Base-by-base conservation (phyloP, 2,329 filamentous ascomycete genomes). In the Colletotrichum incanum region DNA sequence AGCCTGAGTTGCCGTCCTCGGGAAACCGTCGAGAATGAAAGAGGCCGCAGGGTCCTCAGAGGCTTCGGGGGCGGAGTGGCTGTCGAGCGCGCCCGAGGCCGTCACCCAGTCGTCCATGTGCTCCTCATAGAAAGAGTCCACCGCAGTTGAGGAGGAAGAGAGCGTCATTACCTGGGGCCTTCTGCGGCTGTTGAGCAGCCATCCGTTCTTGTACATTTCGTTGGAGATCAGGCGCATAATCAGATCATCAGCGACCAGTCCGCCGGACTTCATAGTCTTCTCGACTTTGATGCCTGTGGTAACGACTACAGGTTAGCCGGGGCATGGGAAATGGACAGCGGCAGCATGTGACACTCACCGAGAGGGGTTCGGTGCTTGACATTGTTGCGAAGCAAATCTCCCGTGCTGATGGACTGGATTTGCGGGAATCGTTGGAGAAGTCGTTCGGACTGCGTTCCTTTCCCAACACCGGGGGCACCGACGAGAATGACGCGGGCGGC, bases 21-120 rank as follows among this genome's bases (percentile, higher is more conserved):
- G 96, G 82, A 98, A 99, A 20, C 96, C 96, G 80, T 99, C 96
- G 65, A 99, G 92, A 75, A 99, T 93, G 82, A 98, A 98, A 0
- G 95, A 98, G 11, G 95, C 94, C 0, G 90, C 86, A 0, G 95
- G 93, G 74, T 93, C 88, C 52, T 96, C 89, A 60, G 92, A 91
- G 56, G 87, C 85, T 65, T 83, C 82, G 39, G 83, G 83, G 72
- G 78, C 82, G 72, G 77, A 76, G 76, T 75, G 81, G 74, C 76
- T 78, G 63, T 84, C 83, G 62, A 82, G 78, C 61, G 82, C 82
- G 43, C 82, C 80, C 5, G 82, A 78, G 23, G 84, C 80, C 63
- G 85, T 80, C 72, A 86, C 83, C 9, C 82, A 77, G 65, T 85
- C 84, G 70, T 84, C 80, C 16, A 79, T 74, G 59, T 71, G 67